Base-by-base conservation (phyloP, 2,329 filamentous ascomycete species). In the Colletotrichum euphorbiae region DNA sequence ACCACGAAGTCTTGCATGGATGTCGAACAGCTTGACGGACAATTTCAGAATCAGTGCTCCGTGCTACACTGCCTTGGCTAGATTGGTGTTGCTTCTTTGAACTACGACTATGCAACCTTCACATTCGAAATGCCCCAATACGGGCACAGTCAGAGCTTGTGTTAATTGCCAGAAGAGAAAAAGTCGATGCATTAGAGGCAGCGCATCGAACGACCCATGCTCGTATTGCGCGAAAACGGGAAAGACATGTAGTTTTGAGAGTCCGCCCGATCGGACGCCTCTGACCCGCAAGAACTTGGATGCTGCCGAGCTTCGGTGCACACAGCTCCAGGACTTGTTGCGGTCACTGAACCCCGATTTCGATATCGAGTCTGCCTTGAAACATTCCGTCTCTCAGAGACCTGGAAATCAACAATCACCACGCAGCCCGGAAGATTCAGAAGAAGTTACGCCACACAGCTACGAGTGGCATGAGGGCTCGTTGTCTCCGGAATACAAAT, bases 261-360 rank as follows among this genome's bases (percentile, higher is more conserved):
- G n/a, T n/a, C n/a, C n/a, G n/a, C n/a, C n/a, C n/a, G n/a, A n/a
- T n/a, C n/a, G n/a, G n/a, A n/a, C n/a, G n/a, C n/a, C n/a, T n/a
- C 64, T 79, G 55, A 80, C 76, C 4, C 70, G 78, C n/a, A 75
- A 75, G 61, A 80, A 80, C 59, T 73, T 79, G 4, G 76, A 79
- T 61, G 72, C 72, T 13, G 74, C 74, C 2, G 75, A 80, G 67
- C 70, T 71, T 24, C 72, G 73, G 33, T 75, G 75, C 51, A 58
- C 68, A 19, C 72, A 74, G 46, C 72, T 78, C 17, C 71, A 76
- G 60, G 65, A 59, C 3, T 71, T 78, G 28, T 57, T 79, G 12
- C 73, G 67, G 11, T 72, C 72, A 11, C 67, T 76, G 13, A 72
- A 76, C 33, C 76, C 75, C 4, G 73, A 71, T 4, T 66, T 77